Conservation (phyloP, 2,329 filamentous ascomycete genomes). For the Stagonosporopsis cucurbitacearum region DNA sequence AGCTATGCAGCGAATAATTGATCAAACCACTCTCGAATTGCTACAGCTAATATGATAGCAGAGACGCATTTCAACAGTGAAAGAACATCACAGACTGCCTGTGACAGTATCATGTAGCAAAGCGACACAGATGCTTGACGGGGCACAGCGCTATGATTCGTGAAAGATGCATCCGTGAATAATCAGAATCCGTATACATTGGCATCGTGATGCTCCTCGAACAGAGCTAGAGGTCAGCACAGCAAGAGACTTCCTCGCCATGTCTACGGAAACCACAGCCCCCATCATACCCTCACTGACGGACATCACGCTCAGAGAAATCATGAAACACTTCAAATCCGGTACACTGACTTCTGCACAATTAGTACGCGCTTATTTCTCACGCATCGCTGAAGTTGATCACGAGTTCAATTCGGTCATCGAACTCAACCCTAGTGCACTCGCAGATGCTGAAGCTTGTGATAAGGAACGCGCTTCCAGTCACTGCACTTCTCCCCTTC, state of each 20-base stretch:
- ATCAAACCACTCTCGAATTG: neutral
- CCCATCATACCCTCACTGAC: neutral
- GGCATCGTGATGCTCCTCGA: neutral
- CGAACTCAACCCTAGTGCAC: slow-evolving; percentile 56
- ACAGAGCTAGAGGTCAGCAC: neutral
- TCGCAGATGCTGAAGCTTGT: slow-evolving; percentile 55
- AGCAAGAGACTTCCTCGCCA: neutral
- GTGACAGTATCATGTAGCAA: neutral
- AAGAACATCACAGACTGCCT: neutral
- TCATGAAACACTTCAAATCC: neutral
- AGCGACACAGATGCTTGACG: neutral
- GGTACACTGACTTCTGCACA: slow-evolving; percentile 58
- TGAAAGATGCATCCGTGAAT: neutral
- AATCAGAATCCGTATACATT: neutral
- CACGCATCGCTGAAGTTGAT: slow-evolving; percentile 63
- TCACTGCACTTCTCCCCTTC: slow-evolving; percentile 57
- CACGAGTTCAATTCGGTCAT: slow-evolving; percentile 63
- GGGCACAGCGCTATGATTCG: neutral
- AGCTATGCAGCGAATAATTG: neutral
- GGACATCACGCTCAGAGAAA: neutral
- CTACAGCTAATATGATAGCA: neutral
- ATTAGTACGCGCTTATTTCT: slow-evolving; percentile 60
- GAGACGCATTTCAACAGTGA: neutral
- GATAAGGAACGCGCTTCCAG: slow-evolving; percentile 54
- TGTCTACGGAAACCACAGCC: neutral